These are phyloP conservation scores for Cytidiella melzeri DNA, from an alignment of 768 basidiomycete species.

Conservation along the genomic window DNA sequence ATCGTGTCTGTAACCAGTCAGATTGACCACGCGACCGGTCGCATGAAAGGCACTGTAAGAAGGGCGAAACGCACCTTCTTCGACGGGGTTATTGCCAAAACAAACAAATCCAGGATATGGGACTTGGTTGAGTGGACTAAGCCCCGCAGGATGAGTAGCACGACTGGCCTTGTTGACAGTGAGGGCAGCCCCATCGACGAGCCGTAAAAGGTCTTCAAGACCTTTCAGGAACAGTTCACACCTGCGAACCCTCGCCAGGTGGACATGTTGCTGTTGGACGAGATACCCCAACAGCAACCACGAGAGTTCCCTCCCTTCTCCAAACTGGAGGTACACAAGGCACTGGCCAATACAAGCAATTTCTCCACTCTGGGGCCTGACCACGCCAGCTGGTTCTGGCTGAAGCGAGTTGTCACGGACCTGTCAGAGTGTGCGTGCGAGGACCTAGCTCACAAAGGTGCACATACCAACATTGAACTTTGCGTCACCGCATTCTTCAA, in stretches of 20 bases:
- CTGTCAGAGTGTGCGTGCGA: background rate
- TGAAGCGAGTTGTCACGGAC: background rate
- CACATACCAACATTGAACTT: background rate
- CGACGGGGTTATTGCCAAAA: slow-evolving; percentile 3
- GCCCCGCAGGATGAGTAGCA: background rate
- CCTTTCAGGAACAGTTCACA: too few species aligned
- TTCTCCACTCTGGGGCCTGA: slow-evolving; percentile 13
- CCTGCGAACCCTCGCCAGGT: background rate
- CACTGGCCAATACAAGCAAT: slow-evolving; percentile 7
- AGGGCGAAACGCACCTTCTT: slow-evolving; percentile 3
- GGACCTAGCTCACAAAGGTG: background rate
- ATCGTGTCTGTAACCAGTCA: background rate
- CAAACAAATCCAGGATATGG: slow-evolving; percentile 6
- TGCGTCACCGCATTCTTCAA: slow-evolving; percentile 6
- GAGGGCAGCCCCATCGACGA: background rate
- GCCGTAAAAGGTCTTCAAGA: background rate
- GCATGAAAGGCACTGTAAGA: background rate
- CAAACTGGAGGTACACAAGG: slow-evolving; percentile 8
- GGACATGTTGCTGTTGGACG: slow-evolving; percentile 8
- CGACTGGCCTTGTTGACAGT: background rate
- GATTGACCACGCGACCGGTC: background rate
- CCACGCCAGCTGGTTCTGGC: too few species aligned
- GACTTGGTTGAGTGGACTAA: slow-evolving; percentile 7
- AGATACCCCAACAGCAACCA: too few species aligned
- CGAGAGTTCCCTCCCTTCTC: too few species aligned